These are phyloP conservation scores for Cordyceps cicadae DNA, from an alignment of 2,329 filamentous ascomycete species.

Conservation along the genomic window DNA sequence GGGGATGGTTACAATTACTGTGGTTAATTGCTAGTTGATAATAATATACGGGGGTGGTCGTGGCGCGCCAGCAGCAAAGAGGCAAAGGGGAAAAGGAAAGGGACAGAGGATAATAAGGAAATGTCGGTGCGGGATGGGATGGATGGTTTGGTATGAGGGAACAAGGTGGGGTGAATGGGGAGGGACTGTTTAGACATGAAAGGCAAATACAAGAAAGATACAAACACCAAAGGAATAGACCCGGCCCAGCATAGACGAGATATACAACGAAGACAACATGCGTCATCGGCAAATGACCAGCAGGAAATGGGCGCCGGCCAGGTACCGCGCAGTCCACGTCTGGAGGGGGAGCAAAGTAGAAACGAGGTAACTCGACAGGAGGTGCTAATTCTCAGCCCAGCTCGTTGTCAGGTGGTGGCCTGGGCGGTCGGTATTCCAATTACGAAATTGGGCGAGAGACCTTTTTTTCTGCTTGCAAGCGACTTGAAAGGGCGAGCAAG, in stretches of 20 bases:
- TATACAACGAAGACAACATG: conserved; percentile 6
- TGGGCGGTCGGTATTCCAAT: not conserved
- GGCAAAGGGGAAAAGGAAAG: not conserved
- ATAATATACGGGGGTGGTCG: conserved; percentile 7
- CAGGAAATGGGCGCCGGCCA: not conserved
- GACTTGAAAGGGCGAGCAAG: not conserved
- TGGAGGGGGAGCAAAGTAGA: not conserved
- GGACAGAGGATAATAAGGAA: not conserved
- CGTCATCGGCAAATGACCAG: not conserved
- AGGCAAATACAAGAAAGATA: conserved; percentile 9
- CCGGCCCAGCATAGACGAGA: not conserved
- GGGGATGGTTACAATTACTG: conserved; percentile 21
- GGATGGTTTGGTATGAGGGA: not conserved
- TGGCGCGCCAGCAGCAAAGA: not conserved
- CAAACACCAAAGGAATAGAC: conserved; percentile 7
- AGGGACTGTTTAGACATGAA: conserved; percentile 2
- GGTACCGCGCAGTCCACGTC: not conserved
- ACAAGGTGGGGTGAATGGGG: not conserved
- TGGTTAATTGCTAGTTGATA: conserved; percentile 12
- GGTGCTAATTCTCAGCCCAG: not conserved
- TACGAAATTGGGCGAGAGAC: not conserved
- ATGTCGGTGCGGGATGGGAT: not conserved
- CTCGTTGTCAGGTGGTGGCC: not conserved
- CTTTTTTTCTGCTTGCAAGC: not conserved
- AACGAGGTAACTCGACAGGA: not conserved